Evolutionary conservation across 768 basidiomycete genomes (phyloP), one percentile per base, ranked within the genome.

Genomic region (Phylloporus sp.): DNA sequence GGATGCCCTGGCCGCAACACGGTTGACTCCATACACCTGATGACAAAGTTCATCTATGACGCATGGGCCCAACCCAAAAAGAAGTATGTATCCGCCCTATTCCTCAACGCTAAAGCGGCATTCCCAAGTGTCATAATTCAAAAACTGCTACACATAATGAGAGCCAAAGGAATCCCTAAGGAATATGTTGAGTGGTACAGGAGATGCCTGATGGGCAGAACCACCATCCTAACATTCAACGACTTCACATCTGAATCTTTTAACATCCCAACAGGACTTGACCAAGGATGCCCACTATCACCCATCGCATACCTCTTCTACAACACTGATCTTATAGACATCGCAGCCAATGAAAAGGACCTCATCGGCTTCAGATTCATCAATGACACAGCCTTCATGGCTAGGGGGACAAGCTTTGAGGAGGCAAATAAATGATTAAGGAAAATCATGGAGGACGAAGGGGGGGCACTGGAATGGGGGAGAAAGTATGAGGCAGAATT

Each of bases 201-300:
- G 21, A 5, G 21, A 11, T 6, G 28, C 3, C 28, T 29, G 13
- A 14, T 4, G 11, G 11, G 6, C 13, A 14, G 13, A 11, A 11
- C 3, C n/a, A 29, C 28, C 2, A 9, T n/a, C 3, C 52, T 67
- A 0, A 28, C n/a, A 0, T 65, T 69, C 18, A 61, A 69, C 29
- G 58, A 67, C 33, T 61, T 46, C 42, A 31, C 17, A 0, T 63
- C 63, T 0, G 33, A 44, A 0, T 46, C 37, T 0, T 60, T 64
- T 27, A 38, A 36, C 4, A 56, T 66, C 0, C 31, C 24, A 5
- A 55, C 53, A 17, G 60, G 67, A 0, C 45, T 66, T 3, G 64
- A 62, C 38, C 64, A 69, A 46, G 69, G 69, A 1, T 64, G 60
- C 49, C 65, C 66, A 1, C 40, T 57, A 4, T 65, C 67, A 7